Percentiles rank a stretch among this genome's conserved stretches.
Evolutionary conservation across 1,139 yeast species (phyloP).

Genomic region (Casaregolazyma suthepensis): DNA sequence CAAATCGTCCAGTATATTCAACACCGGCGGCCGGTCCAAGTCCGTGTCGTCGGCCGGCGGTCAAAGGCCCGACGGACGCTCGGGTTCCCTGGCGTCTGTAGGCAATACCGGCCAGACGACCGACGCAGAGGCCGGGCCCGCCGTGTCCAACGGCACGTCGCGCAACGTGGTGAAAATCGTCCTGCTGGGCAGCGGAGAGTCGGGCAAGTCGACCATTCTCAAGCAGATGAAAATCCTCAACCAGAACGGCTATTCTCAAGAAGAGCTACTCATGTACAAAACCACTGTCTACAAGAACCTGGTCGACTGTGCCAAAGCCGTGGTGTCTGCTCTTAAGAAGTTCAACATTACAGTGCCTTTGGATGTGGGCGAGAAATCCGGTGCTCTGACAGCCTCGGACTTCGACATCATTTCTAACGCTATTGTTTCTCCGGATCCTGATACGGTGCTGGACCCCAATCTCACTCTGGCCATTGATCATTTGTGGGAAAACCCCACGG

Average conservation of each 20-base stretch:
- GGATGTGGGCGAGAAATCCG: constrained; percentile 8
- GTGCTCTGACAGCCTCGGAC: constrained; percentile 11
- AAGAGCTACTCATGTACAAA: constrained; percentile 56
- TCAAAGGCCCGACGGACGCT: constrained; percentile 2
- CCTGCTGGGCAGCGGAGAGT: constrained; percentile 67
- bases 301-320: constrained; percentile 55
- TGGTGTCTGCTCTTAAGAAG: constrained; percentile 47
- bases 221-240: constrained; percentile 74
- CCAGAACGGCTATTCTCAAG: constrained; percentile 59
- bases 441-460: constrained; percentile 26
- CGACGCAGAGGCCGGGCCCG: background rate
- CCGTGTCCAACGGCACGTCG: constrained; percentile 1
- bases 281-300: constrained; percentile 64
- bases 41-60: constrained; percentile 1
- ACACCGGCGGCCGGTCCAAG: background rate
- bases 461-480: constrained; percentile 24
- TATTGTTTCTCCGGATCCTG: constrained; percentile 29
- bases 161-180: constrained; percentile 48
- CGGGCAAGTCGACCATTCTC: constrained; percentile 69
- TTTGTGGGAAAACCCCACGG: constrained; percentile 57
- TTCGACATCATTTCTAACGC: constrained; percentile 21
- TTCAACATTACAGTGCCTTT: constrained; percentile 18
- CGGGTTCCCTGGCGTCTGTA: constrained; percentile 3
- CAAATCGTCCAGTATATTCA: background rate
- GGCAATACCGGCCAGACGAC: constrained; percentile 4